phyloP scores from a whole-genome alignment of 768 basidiomycete species.

The Megacollybia marginata region DNA sequence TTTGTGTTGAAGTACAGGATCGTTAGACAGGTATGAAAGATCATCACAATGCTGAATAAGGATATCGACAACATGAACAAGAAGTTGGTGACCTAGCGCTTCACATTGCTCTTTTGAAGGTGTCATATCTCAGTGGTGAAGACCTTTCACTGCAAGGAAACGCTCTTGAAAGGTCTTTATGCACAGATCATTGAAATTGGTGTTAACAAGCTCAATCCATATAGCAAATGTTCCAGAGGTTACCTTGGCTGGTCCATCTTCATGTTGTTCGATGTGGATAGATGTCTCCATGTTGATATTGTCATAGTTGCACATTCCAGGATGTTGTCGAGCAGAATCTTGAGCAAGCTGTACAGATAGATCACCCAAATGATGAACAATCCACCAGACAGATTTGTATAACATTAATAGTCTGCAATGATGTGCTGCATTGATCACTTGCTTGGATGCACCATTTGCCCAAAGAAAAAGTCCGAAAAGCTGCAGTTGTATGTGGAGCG shows the following conservation, averaged over 20 bases:
- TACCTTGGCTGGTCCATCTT: constrained; percentile 8
- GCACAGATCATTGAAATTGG: neutral
- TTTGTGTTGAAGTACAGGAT: constrained; percentile 1
- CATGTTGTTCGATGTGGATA: constrained; percentile 9
- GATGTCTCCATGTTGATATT: constrained; percentile 11
- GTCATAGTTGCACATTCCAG: constrained; percentile 3
- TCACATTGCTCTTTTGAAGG: neutral
- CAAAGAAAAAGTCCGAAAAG: neutral
- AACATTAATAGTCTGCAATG: constrained; percentile 1
- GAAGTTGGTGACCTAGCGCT: neutral
- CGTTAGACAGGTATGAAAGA: neutral
- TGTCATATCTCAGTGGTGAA: neutral
- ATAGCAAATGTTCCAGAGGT: constrained; percentile 10
- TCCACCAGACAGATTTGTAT: neutral
- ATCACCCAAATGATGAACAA: neutral
- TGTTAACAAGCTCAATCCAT: constrained; percentile 6
- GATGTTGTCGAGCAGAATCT: neutral
- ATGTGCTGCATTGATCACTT: neutral
- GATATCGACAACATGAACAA: neutral
- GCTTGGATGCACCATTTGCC: neutral
- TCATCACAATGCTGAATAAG: neutral
- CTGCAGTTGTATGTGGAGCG: neutral
- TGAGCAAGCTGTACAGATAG: neutral
- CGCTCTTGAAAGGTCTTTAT: neutral
- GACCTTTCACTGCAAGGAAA: neutral